These are phyloP conservation scores for Chenopodium berlandieri DNA, from an alignment of 148 eudicot genomes.

Conservation along the genomic window DNA sequence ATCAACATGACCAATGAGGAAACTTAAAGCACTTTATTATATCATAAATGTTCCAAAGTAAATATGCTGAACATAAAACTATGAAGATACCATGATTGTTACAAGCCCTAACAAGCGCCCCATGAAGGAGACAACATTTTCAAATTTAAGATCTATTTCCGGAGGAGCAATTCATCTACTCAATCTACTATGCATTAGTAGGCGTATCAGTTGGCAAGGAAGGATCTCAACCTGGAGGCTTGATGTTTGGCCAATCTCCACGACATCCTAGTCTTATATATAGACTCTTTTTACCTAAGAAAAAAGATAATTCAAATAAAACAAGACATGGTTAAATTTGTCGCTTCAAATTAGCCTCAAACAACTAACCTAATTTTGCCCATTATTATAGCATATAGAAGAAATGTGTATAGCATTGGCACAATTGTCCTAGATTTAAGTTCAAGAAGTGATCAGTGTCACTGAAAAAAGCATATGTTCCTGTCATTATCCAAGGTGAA, in stretches of 20 bases:
- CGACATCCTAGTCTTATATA: slow-evolving; percentile 87
- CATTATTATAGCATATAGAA: not conserved
- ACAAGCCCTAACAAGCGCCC: no score
- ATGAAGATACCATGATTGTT: no score
- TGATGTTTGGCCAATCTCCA: slow-evolving; percentile 98
- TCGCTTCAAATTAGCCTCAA: not conserved
- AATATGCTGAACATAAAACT: no score
- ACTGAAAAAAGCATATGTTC: no score
- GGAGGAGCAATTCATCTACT: not conserved
- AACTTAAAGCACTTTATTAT: no score
- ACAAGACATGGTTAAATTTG: not conserved
- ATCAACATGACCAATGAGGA: no score
- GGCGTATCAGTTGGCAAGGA: slow-evolving; percentile 35
- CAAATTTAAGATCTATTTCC: no score
- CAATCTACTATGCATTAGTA: slow-evolving; percentile 23
- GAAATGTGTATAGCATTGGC: not conserved
- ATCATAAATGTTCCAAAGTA: no score
- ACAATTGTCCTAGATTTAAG: not conserved
- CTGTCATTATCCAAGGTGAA: no score
- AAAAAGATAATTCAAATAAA: not conserved
- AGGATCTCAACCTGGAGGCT: slow-evolving; percentile 88
- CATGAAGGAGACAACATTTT: no score
- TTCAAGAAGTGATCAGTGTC: no score
- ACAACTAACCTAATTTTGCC: not conserved
- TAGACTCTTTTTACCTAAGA: slow-evolving; percentile 77